A percentile compares a stretch with the other conserved stretches of the same genome.
phyloP scores from a whole-genome alignment of 306 rosid genomes.

The Mucuna pruriens region DNA sequence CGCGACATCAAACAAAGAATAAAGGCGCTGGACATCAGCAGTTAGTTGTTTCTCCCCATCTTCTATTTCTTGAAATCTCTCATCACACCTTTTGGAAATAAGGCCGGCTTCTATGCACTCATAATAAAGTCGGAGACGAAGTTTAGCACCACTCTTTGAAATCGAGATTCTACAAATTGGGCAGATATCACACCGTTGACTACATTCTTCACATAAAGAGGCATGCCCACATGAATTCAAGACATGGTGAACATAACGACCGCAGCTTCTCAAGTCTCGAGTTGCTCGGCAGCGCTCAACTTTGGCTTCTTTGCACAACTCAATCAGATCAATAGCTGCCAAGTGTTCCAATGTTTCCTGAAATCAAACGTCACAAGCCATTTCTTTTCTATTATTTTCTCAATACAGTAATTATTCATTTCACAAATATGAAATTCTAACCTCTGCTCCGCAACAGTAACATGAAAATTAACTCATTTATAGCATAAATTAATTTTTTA shows the following conservation, averaged over 20 bases:
- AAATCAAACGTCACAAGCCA: slow-evolving; percentile 34
- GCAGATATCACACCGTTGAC: slow-evolving; percentile 87
- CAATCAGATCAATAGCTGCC: slow-evolving; percentile 85
- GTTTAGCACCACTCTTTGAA: slow-evolving; percentile 58
- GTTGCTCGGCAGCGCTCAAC: slow-evolving; percentile 96
- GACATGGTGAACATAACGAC: slow-evolving; percentile 74
- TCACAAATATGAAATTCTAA: slow-evolving; percentile 13
- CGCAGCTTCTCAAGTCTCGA: slow-evolving; percentile 97
- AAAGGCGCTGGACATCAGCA: slow-evolving; percentile 84
- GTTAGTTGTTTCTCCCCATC: slow-evolving; percentile 72
- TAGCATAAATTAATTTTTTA: neutral
- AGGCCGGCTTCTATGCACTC: slow-evolving; percentile 89
- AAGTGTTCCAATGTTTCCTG: slow-evolving; percentile 89
- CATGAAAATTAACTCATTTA: slow-evolving; percentile 7
- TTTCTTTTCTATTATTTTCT: slow-evolving; percentile 11
- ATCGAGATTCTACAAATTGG: slow-evolving; percentile 88
- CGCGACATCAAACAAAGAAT: slow-evolving; percentile 92
- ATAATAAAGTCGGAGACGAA: slow-evolving; percentile 76
- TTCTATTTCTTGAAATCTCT: slow-evolving; percentile 76
- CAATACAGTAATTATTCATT: neutral
- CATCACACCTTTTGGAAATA: slow-evolving; percentile 80
- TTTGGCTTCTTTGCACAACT: slow-evolving; percentile 93
- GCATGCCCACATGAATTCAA: slow-evolving; percentile 93
- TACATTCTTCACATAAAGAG: slow-evolving; percentile 89
- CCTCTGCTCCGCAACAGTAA: slow-evolving; percentile 4